Evolutionary conservation across 2,329 filamentous ascomycete genomes (phyloP), one percentile per base, ranked within the genome.

Genomic region (Passalora sequoiae): DNA sequence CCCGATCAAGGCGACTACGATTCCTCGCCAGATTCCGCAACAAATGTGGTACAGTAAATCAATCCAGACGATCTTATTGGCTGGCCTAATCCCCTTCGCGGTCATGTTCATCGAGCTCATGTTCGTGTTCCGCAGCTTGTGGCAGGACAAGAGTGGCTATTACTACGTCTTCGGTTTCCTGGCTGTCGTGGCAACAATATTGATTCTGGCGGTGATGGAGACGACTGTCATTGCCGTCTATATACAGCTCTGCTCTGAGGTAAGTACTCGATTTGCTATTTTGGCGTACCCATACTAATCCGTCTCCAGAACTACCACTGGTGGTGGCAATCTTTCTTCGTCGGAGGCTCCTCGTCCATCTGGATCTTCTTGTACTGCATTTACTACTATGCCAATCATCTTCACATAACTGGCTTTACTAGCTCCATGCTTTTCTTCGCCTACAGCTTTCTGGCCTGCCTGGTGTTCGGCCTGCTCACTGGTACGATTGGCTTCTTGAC

Each of bases 81-180:
- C 85, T 0, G 88, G 88, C 1, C 68, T 92, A 13, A 77, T 91
- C 6, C 87, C 88, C 0, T 94, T 94, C 60, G 85, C 85, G 2
- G 86, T 94, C 43, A 82, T 94, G 55, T 92, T 91, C 64, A 87
- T 94, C 59, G 87, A 94, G 67, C 75, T 94, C 10, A 73, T 91
- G 30, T 92, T 89, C 62, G 82, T 92, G 38, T 92, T 94, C 67
- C 86, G 88, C 67, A 89, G 84, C 37, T 66, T 94, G 24, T 92
- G 87, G 85, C 84, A 89, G 64, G 88, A 94, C 66, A 94, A 94
- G 71, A 88, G 81, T 59, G 86, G 86, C 5, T 94, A 89, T 66
- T 94, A 94, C 67, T 94, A 94, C 65, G 82, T 94, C 16, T 94
- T 92, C 61, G 88, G 88, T 8, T 94, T 91, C 69, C 67, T 92